Percentiles rank a stretch among this genome's conserved stretches.
Evolutionary conservation across 306 rosid genomes (phyloP).

Genomic region (Sicyos edulis): DNA sequence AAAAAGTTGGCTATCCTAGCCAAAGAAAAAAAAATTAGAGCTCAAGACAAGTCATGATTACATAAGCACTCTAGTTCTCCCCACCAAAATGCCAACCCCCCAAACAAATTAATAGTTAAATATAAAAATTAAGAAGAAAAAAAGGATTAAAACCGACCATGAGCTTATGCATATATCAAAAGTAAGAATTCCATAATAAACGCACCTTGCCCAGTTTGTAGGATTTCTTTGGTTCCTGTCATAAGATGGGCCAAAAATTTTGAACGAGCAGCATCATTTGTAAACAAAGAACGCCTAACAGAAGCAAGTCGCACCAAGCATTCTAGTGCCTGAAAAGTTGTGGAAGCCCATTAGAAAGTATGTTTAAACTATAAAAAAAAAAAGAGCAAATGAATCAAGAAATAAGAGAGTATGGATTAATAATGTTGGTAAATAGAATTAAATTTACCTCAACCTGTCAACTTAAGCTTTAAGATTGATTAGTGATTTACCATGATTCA

Average conservation of each 20-base stretch:
- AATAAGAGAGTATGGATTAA: slow-evolving; percentile 2
- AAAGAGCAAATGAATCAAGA: slow-evolving; percentile 25
- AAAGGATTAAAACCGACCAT: neutral
- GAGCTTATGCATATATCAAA: slow-evolving; percentile 18
- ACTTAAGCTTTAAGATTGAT: too few relatives aligned
- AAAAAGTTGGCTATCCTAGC: neutral
- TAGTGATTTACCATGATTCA: too few relatives aligned
- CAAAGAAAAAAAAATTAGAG: neutral
- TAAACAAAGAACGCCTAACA: slow-evolving; percentile 95
- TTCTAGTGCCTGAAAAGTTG: slow-evolving; percentile 83
- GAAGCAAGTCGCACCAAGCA: slow-evolving; percentile 99
- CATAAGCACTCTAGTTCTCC: neutral
- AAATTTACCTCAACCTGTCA: too few relatives aligned
- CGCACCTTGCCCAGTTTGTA: slow-evolving; percentile 97
- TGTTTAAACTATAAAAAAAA: slow-evolving; percentile 26
- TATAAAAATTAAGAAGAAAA: neutral
- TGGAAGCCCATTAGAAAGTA: slow-evolving; percentile 32
- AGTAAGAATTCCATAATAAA: slow-evolving; percentile 35
- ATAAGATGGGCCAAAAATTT: slow-evolving; percentile 95
- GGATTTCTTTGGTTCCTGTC: slow-evolving; percentile 99
- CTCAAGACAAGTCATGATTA: slow-evolving; percentile 2
- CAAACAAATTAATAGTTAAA: neutral
- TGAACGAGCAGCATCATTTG: slow-evolving; percentile 94
- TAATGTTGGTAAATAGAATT: too few relatives aligned
- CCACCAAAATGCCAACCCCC: neutral